Base-by-base conservation (phyloP, 140 eudicot species). In the Bidens hawaiensis region DNA sequence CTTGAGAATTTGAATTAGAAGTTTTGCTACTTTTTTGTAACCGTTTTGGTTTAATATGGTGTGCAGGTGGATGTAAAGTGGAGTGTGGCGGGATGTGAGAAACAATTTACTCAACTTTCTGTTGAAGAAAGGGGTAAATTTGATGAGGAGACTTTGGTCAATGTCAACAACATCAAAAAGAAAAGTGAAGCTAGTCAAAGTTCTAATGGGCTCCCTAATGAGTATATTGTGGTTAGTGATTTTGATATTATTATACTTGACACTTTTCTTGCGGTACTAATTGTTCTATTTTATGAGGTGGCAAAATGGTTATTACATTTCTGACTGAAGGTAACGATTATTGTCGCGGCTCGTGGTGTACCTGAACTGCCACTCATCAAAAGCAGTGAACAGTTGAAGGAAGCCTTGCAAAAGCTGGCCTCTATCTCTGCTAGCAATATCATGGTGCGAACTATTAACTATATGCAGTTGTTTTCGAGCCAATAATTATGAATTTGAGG, bases 91-190 rank as follows among this genome's bases (percentile, higher is more conserved):
- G 88, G 78, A 51, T 87, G 90, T 34, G 94, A 88, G 50, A 78
- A 78, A 71, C 77, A 71, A 54, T 85, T 88, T 61, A 82, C 82
- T 70, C 83, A 85, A 73, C 79, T 88, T 23, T 85, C 90, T 14
- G 75, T 80, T 56, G 96, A 88, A 52, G 96, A 88, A 74, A 79
- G 96, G 46, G 86, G 96, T 7, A 88, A 88, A 67, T 88, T 85
- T 67, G 94, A 80, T 60, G 94, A 85, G 73, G 90, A 82, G 76
- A 85, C 94, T 31, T 73, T 88, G 23, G 87, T 88, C 64, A 88
- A 88, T 42, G 82, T 88, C 52, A 85, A 88, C 82, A 85, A 74
- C 77, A 78, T 85, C 15, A 88, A 53, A 63, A 85, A 67, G 73
- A 76, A 78, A 67, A 82, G 86, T 53, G 54, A 88, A 60, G 75